Conservation (phyloP, 2,329 filamentous ascomycete genomes). For the Dothiorella sarmentorum region DNA sequence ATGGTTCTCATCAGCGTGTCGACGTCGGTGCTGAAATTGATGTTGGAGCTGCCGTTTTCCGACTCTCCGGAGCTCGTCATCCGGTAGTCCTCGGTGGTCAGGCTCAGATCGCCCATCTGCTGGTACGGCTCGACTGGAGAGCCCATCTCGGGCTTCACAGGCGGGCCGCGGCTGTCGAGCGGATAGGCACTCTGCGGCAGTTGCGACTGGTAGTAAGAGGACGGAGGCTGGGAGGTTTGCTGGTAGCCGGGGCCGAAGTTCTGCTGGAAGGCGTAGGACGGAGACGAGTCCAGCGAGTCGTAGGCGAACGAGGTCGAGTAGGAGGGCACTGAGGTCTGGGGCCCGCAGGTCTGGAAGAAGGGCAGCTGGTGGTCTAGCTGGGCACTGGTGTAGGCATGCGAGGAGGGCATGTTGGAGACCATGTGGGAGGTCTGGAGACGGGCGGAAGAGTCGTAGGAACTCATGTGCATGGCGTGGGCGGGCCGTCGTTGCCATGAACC, state of each 20-base stretch:
- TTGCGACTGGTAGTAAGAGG: background rate
- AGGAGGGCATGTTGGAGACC: constrained; percentile 16
- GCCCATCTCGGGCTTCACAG: constrained; percentile 43
- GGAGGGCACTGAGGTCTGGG: constrained; percentile 6
- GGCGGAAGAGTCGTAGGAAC: constrained; percentile 4
- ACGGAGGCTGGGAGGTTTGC: background rate
- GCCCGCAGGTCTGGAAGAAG: constrained; percentile 16
- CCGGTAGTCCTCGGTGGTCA: constrained; percentile 7
- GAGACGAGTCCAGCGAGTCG: constrained; percentile 13
- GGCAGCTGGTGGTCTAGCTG: constrained; percentile 8
- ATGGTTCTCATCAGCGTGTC: constrained; percentile 88
- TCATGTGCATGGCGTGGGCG: constrained; percentile 15
- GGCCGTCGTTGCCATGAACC: constrained; percentile 15
- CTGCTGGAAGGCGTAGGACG: constrained; percentile 3
- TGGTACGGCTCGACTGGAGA: constrained; percentile 43
- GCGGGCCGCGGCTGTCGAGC: constrained; percentile 27
- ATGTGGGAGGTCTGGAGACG: background rate
- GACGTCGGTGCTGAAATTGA: constrained; percentile 74
- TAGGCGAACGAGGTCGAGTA: constrained; percentile 18
- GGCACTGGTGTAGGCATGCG: constrained; percentile 9
- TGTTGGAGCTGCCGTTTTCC: constrained; percentile 39
- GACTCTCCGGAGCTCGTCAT: constrained; percentile 40
- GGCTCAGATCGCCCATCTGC: constrained; percentile 32
- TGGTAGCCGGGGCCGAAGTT: constrained; percentile 11
- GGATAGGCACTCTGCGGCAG: background rate